phyloP scores from a whole-genome alignment of 768 basidiomycete genomes.

The Hypholoma sublateritium region DNA sequence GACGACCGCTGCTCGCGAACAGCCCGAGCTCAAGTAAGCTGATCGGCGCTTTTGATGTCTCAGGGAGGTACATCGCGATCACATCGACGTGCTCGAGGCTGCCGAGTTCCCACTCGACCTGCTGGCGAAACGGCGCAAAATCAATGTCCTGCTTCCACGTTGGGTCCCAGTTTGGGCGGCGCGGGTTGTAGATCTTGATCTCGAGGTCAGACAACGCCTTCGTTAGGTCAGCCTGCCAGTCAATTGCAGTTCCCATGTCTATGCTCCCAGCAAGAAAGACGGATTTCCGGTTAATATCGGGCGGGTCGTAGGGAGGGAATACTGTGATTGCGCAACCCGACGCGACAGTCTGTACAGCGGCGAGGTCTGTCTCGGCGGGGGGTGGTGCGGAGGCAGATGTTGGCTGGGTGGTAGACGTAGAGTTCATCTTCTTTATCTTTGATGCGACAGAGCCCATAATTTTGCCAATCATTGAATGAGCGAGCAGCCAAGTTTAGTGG shows the following conservation, averaged over 20 bases:
- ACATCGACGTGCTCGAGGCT: not conserved
- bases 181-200: not conserved
- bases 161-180: not conserved
- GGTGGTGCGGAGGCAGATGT: too few relatives aligned
- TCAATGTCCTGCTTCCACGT: not conserved
- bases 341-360: too few relatives aligned
- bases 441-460: too few relatives aligned
- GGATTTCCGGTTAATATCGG: not conserved
- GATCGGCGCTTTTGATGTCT: not conserved
- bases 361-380: too few relatives aligned
- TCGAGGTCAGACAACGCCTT: not conserved
- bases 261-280: conserved; percentile 3
- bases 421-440: too few relatives aligned
- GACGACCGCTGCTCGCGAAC: not conserved
- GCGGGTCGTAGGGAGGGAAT: not conserved
- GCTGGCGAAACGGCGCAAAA: conserved; percentile 1
- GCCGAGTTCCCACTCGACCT: conserved; percentile 5
- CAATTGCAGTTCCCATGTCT: not conserved
- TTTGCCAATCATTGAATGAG: too few relatives aligned
- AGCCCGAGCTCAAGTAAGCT: conserved; percentile 5
- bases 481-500: too few relatives aligned
- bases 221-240: conserved; percentile 1
- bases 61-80: conserved; percentile 2
- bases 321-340: not conserved
- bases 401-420: too few relatives aligned